Evolutionary conservation across 192 early-diverging fungal genomes (phyloP).

Genomic region (Coemansia pectinata): DNA sequence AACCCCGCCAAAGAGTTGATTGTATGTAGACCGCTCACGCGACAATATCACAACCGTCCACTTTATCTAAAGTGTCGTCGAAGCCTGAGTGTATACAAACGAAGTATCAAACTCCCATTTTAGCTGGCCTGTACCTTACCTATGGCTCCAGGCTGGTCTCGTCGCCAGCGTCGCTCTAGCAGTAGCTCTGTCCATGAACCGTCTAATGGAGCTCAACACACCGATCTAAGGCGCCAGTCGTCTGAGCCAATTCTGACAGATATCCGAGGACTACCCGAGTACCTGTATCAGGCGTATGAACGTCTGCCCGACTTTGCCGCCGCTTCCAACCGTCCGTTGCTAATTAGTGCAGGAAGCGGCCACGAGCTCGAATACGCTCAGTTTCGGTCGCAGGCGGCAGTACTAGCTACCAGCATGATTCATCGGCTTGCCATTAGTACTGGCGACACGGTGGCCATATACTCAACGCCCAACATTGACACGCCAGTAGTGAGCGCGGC

Average conservation of each 20-base stretch:
- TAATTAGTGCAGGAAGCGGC: constrained; percentile 23
- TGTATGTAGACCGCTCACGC: constrained; percentile 1
- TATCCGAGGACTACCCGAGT: constrained; percentile 28
- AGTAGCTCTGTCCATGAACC: neutral
- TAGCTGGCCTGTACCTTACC: neutral
- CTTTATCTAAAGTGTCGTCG: neutral
- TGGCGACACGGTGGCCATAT: constrained; percentile 22
- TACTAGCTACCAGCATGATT: constrained; percentile 21
- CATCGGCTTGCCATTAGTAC: neutral
- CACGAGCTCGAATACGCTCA: constrained; percentile 14
- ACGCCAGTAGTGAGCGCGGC: constrained; percentile 29
- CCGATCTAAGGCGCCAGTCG: neutral
- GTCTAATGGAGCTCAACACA: neutral
- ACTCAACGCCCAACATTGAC: constrained; percentile 27
- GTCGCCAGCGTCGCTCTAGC: neutral
- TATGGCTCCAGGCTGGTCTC: neutral
- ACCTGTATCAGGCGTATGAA: constrained; percentile 25
- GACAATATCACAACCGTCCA: neutral
- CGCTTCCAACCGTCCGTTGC: constrained; percentile 5
- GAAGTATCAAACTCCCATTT: neutral
- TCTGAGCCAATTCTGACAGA: neutral
- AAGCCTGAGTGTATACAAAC: neutral
- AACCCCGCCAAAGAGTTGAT: neutral
- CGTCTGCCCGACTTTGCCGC: constrained; percentile 6
- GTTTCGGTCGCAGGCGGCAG: constrained; percentile 3